Conservation (phyloP, 2,329 filamentous ascomycete species). For the Cytospora piceicola region DNA sequence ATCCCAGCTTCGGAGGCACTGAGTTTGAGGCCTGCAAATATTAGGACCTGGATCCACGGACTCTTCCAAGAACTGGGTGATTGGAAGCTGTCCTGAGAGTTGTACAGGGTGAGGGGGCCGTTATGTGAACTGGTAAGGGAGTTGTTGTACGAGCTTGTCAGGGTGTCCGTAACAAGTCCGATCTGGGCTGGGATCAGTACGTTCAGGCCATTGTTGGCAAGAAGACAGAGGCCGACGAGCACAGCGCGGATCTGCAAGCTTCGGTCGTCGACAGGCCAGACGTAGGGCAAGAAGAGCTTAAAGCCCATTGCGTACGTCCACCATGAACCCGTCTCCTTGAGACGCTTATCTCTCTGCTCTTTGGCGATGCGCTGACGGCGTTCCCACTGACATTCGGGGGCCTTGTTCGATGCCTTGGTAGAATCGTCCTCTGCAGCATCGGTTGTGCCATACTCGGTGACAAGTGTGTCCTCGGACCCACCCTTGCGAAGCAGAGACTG, state of each 20-base stretch:
- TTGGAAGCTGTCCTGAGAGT: neutral
- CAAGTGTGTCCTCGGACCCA: slow-evolving; percentile 32
- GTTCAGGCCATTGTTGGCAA: slow-evolving; percentile 73
- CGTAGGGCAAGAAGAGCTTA: slow-evolving; percentile 75
- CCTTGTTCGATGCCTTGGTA: slow-evolving; percentile 38
- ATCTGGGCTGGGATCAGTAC: slow-evolving; percentile 80
- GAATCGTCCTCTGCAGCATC: slow-evolving; percentile 26
- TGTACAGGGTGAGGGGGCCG: neutral
- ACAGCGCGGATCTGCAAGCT: slow-evolving; percentile 69
- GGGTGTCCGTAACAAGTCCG: slow-evolving; percentile 74
- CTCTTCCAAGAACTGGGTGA: slow-evolving; percentile 15
- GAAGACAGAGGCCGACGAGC: slow-evolving; percentile 68
- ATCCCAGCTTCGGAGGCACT: slow-evolving; percentile 59
- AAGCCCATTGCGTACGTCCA: slow-evolving; percentile 77
- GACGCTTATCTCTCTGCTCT: slow-evolving; percentile 66
- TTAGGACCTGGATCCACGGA: slow-evolving; percentile 56
- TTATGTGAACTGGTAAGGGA: neutral
- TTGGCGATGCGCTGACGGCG: slow-evolving; percentile 56
- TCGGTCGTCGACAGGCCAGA: slow-evolving; percentile 73
- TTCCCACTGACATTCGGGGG: slow-evolving; percentile 58
- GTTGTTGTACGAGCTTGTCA: slow-evolving; percentile 50
- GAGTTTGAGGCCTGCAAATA: slow-evolving; percentile 57
- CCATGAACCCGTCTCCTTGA: slow-evolving; percentile 78
- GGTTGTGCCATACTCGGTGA: slow-evolving; percentile 28
- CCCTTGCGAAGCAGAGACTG: slow-evolving; percentile 59